Evolutionary conservation across 108 stramenopile genomes (phyloP), one percentile per base, ranked within the genome.

Genomic region (Cyclostephanos invisitatus): DNA sequence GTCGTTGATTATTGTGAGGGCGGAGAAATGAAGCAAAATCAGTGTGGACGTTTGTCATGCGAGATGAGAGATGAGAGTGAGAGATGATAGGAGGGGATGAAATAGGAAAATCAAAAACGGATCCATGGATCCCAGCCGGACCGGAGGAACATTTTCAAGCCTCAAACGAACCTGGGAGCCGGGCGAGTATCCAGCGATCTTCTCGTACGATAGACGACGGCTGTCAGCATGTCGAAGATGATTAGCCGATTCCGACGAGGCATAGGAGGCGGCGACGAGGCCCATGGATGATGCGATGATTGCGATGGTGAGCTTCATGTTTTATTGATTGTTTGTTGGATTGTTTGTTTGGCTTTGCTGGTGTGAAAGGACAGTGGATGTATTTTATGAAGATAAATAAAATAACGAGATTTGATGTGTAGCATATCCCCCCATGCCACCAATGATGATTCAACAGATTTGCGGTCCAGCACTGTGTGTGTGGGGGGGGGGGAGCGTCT

Each of bases 141-240:
- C 44, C 2, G 44, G 15, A 15, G 25, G 32, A 32, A 32, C 4
- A 32, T 32, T 32, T 32, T 32, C 32, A 32, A 32, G 32, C 4
- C 32, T 2, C 24, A 17, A 8, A 29, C 64, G 18, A n/a, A 91
- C 87, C 44, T 75, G 69, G 21, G 88, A 77, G n/a, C 47, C 70
- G 14, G 93, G 93, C 18, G 77, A 58, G 65, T 90, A 94, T 44
- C 74, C 77, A 15, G 89, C 87, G 55, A 94, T 82, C 48, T 72
- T 64, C 62, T 87, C 82, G 64, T 35, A 82, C 7, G 72, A 67
- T 9, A 73, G 66, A 35, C 49, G 72, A 21, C 72, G 42, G 35
- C 72, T 32, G 4, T 2, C 32, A 32, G 32, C 32, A 32, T 32
- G 32, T 3, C 32, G 32, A 32, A 32, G 77, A 53, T 67, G 55